Percentiles rank a stretch among this genome's conserved stretches.
Conservation (phyloP, 192 early-diverging fungal genomes). For the Oehlia diaphana region DNA sequence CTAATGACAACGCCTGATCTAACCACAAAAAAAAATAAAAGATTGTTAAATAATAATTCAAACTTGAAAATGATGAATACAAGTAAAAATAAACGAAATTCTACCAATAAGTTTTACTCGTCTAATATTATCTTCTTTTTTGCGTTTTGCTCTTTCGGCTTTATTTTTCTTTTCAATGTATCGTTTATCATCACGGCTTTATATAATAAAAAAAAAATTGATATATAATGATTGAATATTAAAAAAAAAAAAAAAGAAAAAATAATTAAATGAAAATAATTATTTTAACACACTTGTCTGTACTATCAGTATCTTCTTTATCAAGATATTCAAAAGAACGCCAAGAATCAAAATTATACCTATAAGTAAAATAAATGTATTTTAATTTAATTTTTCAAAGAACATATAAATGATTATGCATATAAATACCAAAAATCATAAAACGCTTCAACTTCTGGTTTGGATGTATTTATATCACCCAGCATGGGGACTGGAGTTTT, state of each 20-base stretch:
- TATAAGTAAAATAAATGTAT: neutral
- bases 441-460: conserved; percentile 76
- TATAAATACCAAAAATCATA: conserved; percentile 68
- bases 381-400: neutral
- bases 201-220: conserved; percentile 7
- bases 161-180: conserved; percentile 95
- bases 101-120: conserved; percentile 76
- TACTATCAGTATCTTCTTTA: conserved; percentile 91
- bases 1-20: conserved; percentile 74
- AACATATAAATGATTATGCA: neutral
- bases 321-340: conserved; percentile 97
- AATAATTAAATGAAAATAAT: conserved; percentile 4
- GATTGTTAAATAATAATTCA: neutral
- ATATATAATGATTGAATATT: conserved; percentile 7
- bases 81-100: neutral
- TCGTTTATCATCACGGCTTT: conserved; percentile 90
- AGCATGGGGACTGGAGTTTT: conserved; percentile 80
- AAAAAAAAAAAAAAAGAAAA: conserved; percentile 1
- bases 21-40: neutral
- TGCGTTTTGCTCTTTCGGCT: conserved; percentile 84
- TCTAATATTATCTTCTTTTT: conserved; percentile 98
- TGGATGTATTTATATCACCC: conserved; percentile 63
- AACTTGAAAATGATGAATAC: neutral
- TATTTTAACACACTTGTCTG: conserved; percentile 60
- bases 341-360: conserved; percentile 91